phyloP scores from a whole-genome alignment of 352 stramenopile species.

The Pythium dissotocum region DNA sequence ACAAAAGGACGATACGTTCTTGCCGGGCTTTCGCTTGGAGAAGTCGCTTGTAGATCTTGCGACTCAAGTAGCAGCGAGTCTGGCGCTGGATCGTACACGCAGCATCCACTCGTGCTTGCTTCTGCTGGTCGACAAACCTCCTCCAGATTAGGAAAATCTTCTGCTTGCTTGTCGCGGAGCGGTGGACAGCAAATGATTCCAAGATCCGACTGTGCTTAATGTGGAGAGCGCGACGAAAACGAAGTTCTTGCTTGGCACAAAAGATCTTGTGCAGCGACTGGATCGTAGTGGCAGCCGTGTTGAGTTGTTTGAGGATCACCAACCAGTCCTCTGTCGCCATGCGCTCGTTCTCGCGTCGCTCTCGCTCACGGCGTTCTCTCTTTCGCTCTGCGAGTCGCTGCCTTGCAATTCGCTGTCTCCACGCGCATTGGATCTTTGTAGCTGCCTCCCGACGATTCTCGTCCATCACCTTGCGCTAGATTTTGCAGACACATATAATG shows the following conservation, averaged over 20 bases:
- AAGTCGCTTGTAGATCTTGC: conserved; percentile 39
- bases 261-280: conserved; percentile 55
- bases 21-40: conserved; percentile 38
- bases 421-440: conserved; percentile 50
- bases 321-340: conserved; percentile 53
- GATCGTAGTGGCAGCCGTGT: conserved; percentile 48
- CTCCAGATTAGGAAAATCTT: conserved; percentile 40
- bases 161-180: conserved; percentile 28
- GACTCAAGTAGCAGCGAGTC: conserved; percentile 37
- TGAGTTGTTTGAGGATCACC: conserved; percentile 36
- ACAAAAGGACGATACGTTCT: conserved; percentile 43
- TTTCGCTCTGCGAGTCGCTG: conserved; percentile 28
- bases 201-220: conserved; percentile 40
- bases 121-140: conserved; percentile 37
- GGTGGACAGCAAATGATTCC: conserved; percentile 36
- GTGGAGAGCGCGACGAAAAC: conserved; percentile 16
- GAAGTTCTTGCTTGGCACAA: conserved; percentile 29
- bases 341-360: conserved; percentile 33
- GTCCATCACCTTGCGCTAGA: conserved; percentile 33
- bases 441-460: conserved; percentile 33
- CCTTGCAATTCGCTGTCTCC: conserved; percentile 34
- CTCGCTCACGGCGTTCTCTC: conserved; percentile 33
- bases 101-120: conserved; percentile 35
- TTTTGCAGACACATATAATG: neutral
- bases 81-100: conserved; percentile 43